A percentile compares a stretch with the other conserved stretches of the same genome.
These are phyloP conservation scores for Microdochium trichocladiopsis DNA, from an alignment of 2,329 filamentous ascomycete species.

Conservation along the genomic window DNA sequence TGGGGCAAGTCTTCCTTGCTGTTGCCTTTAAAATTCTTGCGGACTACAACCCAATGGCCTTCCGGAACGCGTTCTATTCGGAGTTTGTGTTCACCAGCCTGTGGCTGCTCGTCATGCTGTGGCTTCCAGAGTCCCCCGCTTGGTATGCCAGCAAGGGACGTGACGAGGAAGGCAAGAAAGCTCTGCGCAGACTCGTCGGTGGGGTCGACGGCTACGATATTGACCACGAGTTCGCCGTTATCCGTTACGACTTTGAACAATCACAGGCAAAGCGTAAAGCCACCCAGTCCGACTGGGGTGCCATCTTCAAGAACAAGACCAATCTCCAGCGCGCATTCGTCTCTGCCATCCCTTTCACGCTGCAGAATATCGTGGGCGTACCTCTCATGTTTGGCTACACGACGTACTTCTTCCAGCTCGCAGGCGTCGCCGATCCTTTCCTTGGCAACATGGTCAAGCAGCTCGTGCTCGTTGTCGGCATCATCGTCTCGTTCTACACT, in stretches of 20 bases:
- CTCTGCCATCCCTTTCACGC: conserved; percentile 11
- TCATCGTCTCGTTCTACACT: conserved; percentile 8
- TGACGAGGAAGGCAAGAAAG: conserved; percentile 8
- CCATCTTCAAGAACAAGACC: conserved; percentile 1
- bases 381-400: conserved; percentile 14
- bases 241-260: conserved; percentile 9
- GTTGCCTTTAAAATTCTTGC: background rate
- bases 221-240: conserved; percentile 12
- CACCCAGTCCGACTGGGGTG: conserved; percentile 3
- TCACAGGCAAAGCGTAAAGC: background rate
- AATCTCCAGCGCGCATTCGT: conserved; percentile 12
- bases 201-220: conserved; percentile 5
- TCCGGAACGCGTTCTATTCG: conserved; percentile 1
- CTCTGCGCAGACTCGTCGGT: conserved; percentile 3
- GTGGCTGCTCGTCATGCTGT: conserved; percentile 3
- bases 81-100: conserved; percentile 2
- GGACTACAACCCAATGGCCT: background rate
- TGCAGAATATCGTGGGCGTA: conserved; percentile 12
- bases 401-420: conserved; percentile 14
- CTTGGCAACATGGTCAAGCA: conserved; percentile 10
- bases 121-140: conserved; percentile 3
- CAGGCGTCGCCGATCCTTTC: conserved; percentile 12
- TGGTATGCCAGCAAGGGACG: background rate
- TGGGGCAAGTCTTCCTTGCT: conserved; percentile 3
- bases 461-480: conserved; percentile 6